These are phyloP conservation scores for Tinospora cordifolia DNA, from an alignment of 164 flowering plant species.

Conservation along the genomic window DNA sequence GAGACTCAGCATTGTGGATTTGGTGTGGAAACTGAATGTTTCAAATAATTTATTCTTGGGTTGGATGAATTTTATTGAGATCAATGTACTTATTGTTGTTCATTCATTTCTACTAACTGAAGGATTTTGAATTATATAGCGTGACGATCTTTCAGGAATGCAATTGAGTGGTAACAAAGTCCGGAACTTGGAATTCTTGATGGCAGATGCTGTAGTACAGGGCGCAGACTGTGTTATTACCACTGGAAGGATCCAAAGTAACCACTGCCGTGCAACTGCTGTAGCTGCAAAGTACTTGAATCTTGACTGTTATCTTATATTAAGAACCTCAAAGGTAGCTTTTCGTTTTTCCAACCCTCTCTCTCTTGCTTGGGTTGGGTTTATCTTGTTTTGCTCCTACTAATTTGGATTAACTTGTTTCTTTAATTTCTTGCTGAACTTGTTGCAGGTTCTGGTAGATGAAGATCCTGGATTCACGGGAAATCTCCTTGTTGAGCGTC, in stretches of 20 bases:
- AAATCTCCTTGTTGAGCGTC: constrained; percentile 87
- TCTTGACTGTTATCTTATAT: constrained; percentile 74
- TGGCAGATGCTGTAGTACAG: constrained; percentile 84
- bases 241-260: constrained; percentile 96
- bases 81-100: background rate
- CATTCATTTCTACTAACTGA: constrained; percentile 15
- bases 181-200: constrained; percentile 85
- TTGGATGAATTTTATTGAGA: background rate
- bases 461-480: constrained; percentile 91
- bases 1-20: background rate
- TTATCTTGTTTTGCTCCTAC: too few species aligned
- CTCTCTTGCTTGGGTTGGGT: too few species aligned
- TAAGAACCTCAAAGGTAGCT: constrained; percentile 81
- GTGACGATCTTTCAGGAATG: constrained; percentile 95
- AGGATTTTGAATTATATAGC: constrained; percentile 36
- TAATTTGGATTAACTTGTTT: background rate
- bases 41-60: background rate
- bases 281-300: constrained; percentile 90
- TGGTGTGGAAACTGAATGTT: background rate
- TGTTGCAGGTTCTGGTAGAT: constrained; percentile 62
- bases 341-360: background rate
- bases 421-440: too few species aligned
- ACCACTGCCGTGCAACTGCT: constrained; percentile 97
- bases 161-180: constrained; percentile 97
- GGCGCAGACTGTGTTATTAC: constrained; percentile 89